Evolutionary conservation across 2,329 filamentous ascomycete genomes (phyloP).

Genomic region (Monilinia fructicola): DNA sequence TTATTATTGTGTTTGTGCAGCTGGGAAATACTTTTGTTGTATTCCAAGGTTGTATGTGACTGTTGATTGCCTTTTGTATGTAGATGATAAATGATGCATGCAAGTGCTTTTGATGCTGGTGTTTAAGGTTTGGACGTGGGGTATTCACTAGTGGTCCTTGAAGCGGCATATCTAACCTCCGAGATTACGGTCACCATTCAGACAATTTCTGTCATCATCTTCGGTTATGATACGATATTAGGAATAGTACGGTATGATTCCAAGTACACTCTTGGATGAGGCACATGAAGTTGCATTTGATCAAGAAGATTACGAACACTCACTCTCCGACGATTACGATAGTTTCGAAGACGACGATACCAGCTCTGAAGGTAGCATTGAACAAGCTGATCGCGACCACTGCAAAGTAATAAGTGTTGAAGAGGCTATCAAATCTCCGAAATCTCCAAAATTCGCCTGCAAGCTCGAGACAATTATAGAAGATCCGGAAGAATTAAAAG

Average conservation of each 20-base stretch:
- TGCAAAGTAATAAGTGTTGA: neutral
- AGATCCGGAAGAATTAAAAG: neutral
- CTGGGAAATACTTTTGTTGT: neutral
- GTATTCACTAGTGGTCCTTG: neutral
- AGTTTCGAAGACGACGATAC: neutral
- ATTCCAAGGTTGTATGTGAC: neutral
- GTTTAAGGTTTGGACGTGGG: conserved; percentile 7
- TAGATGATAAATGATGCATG: neutral
- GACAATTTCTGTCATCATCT: neutral
- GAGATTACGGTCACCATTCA: conserved; percentile 16
- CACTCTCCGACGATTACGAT: neutral
- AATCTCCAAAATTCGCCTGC: neutral
- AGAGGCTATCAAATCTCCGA: neutral
- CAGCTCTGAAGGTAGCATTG: neutral
- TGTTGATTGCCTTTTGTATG: no score
- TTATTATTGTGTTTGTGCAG: conserved; percentile 1
- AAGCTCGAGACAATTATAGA: conserved; percentile 8
- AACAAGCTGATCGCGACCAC: neutral
- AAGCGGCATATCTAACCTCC: conserved; percentile 1
- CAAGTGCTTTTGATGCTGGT: no score
- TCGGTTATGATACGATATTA: conserved; percentile 15
- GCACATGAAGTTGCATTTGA: conserved; percentile 11
- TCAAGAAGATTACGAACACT: conserved; percentile 11
- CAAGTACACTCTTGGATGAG: neutral
- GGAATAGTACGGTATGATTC: conserved; percentile 4